Evolutionary conservation across 1,284 basidiomycete species (phyloP).

Genomic region (Volvariella volvacea): DNA sequence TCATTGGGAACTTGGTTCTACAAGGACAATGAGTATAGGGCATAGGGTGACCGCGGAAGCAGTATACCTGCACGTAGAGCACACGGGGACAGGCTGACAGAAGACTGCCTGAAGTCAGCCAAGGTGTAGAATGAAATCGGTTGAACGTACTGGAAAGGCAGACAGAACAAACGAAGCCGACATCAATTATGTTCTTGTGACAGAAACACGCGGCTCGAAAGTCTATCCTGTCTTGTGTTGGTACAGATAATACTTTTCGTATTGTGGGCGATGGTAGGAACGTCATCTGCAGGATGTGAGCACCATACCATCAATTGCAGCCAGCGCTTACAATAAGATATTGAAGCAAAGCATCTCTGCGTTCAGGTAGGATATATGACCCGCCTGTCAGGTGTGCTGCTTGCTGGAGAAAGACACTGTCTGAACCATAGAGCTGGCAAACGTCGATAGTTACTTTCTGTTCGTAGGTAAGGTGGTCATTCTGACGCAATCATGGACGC

Average conservation of each 20-base stretch:
- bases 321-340: constrained; percentile 68
- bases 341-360: constrained; percentile 79
- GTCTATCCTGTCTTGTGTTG: constrained; percentile 92
- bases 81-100: constrained; percentile 89
- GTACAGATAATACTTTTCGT: constrained; percentile 74
- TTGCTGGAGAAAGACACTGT: constrained; percentile 96
- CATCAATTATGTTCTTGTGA: constrained; percentile 93
- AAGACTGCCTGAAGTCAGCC: constrained; percentile 50
- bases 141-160: constrained; percentile 80
- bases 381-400: constrained; percentile 94
- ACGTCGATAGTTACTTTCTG: constrained; percentile 96
- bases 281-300: constrained; percentile 58
- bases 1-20: constrained; percentile 92
- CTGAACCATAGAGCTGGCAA: constrained; percentile 85
- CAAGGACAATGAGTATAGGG: constrained; percentile 6
- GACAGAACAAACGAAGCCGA: constrained; percentile 97
- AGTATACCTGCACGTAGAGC: constrained; percentile 82
- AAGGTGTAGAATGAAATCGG: constrained; percentile 6
- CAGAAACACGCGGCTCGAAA: constrained; percentile 99
- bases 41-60: constrained; percentile 13
- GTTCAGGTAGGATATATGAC: constrained; percentile 82
- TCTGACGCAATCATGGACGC: constrained; percentile 4
- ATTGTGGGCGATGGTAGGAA: constrained; percentile 84
- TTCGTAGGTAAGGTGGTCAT: constrained; percentile 5
- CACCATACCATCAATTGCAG: constrained; percentile 3